Conservation (phyloP, 352 stramenopile genomes). For the Globisporangium recalcitrans region DNA sequence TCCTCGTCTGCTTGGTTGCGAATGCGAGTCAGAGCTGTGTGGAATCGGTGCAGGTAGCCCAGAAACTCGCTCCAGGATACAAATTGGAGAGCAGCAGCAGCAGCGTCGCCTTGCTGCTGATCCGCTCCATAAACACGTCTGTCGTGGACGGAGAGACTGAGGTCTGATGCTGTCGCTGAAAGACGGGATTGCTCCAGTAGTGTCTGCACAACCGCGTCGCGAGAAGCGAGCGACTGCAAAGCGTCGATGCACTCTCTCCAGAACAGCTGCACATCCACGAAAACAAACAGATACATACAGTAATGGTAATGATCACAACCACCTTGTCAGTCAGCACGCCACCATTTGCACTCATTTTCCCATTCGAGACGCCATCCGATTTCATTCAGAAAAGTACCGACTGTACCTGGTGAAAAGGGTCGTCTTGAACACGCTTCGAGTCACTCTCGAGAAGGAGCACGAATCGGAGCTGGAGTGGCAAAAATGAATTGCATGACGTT, state of each 20-base stretch:
- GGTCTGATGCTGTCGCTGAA: background rate
- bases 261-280: constrained; percentile 11
- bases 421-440: constrained; percentile 29
- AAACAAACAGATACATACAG: no score
- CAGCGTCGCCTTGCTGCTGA: background rate
- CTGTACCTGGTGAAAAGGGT: constrained; percentile 35
- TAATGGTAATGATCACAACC: background rate
- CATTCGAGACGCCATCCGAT: background rate
- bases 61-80: constrained; percentile 25
- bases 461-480: background rate
- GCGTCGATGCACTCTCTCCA: constrained; percentile 14
- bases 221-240: background rate
- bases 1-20: background rate
- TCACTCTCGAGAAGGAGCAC: constrained; percentile 8
- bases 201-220: background rate
- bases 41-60: constrained; percentile 20
- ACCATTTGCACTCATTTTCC: background rate
- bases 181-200: constrained; percentile 4
- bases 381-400: no score
- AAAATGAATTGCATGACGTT: background rate
- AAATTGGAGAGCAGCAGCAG: background rate
- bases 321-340: background rate
- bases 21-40: constrained; percentile 11
- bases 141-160: background rate
- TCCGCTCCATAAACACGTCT: background rate